Evolutionary conservation across 768 basidiomycete genomes (phyloP).

Genomic region (Psilocybe azurescens): DNA sequence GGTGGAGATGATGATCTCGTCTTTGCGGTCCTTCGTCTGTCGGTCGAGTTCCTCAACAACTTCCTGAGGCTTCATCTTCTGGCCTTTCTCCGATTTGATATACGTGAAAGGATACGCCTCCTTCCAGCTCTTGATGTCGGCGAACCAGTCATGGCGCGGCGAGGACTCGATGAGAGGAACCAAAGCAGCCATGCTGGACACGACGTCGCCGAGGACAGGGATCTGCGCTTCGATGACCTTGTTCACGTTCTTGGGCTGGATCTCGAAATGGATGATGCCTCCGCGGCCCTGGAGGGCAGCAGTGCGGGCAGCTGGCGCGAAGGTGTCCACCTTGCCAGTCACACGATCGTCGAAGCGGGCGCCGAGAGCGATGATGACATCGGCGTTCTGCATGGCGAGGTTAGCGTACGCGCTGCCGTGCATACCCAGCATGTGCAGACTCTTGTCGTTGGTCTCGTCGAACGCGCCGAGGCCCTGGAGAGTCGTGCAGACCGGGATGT

Average conservation of each 20-base stretch:
- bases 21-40: slow-evolving; percentile 81
- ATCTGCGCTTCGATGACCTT: slow-evolving; percentile 96
- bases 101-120: slow-evolving; percentile 89
- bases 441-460: slow-evolving; percentile 86
- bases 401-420: slow-evolving; percentile 98
- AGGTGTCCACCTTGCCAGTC: slow-evolving; percentile 86
- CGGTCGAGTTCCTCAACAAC: slow-evolving; percentile 91
- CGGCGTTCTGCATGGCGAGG: slow-evolving; percentile 96
- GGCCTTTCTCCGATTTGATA: slow-evolving; percentile 63
- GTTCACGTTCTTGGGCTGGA: slow-evolving; percentile 98
- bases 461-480: slow-evolving; percentile 95
- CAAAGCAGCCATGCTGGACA: slow-evolving; percentile 78
- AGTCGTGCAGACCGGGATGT: slow-evolving; percentile 97
- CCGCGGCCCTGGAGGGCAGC: slow-evolving; percentile 88
- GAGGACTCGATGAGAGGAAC: slow-evolving; percentile 76
- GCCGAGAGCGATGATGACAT: slow-evolving; percentile 97
- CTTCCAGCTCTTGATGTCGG: slow-evolving; percentile 87
- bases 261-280: slow-evolving; percentile 99
- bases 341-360: slow-evolving; percentile 98
- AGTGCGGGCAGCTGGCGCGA: slow-evolving; percentile 88
- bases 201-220: slow-evolving; percentile 93
- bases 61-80: slow-evolving; percentile 93
- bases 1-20: slow-evolving; percentile 86
- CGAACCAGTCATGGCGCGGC: slow-evolving; percentile 82
- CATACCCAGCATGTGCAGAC: slow-evolving; percentile 99